Evolutionary conservation across 352 stramenopile species (phyloP).

Genomic region (Blastocystis sp.): DNA sequence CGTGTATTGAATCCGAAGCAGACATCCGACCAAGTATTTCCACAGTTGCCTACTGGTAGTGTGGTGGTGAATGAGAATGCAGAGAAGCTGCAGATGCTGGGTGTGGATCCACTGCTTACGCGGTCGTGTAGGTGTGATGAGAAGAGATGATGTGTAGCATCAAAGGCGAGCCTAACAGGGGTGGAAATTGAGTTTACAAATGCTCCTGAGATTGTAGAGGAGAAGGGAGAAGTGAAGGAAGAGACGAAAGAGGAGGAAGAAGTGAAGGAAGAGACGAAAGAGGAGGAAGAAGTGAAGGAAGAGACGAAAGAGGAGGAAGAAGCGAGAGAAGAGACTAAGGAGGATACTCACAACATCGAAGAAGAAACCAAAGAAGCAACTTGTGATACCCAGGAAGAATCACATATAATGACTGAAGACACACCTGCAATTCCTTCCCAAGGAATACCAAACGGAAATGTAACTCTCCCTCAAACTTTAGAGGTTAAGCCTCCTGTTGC

Average conservation of each 20-base stretch:
- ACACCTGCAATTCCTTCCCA: too few species aligned
- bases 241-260: not conserved
- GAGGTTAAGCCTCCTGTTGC: not conserved
- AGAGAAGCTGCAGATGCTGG: not conserved
- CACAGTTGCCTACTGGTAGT: not conserved
- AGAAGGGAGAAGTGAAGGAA: not conserved
- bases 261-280: not conserved
- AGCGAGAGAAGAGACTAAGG: not conserved
- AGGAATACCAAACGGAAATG: too few species aligned
- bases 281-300: not conserved
- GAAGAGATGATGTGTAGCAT: not conserved
- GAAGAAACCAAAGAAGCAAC: not conserved
- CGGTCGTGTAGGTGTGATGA: not conserved
- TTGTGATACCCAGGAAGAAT: not conserved
- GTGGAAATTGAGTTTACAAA: not conserved
- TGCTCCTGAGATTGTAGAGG: not conserved
- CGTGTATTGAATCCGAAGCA: not conserved
- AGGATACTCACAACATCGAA: not conserved
- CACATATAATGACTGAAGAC: not conserved
- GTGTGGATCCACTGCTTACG: not conserved
- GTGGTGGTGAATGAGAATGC: not conserved
- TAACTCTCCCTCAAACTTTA: too few species aligned
- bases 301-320: not conserved
- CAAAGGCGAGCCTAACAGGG: not conserved
- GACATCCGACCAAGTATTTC: not conserved